These are phyloP conservation scores for Plantago coronopus DNA, from an alignment of 305 asterid genomes.

Conservation along the genomic window DNA sequence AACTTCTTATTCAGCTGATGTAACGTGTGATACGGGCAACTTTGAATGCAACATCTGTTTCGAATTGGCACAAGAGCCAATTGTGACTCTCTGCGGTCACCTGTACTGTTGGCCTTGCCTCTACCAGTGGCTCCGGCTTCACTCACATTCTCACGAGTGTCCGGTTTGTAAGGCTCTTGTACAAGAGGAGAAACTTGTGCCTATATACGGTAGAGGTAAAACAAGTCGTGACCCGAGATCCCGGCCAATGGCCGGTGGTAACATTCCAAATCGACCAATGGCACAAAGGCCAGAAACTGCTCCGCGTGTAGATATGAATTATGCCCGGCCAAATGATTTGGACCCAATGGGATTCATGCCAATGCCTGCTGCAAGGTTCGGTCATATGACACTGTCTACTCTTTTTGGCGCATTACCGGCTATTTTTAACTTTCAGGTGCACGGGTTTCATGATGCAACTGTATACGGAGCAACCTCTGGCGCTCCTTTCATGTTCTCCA, in stretches of 20 bases:
- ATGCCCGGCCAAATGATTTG: slow-evolving; percentile 44
- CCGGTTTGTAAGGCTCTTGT: slow-evolving; percentile 54
- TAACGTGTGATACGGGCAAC: slow-evolving; percentile 30
- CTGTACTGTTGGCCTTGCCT: slow-evolving; percentile 65
- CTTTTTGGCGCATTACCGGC: slow-evolving; percentile 60
- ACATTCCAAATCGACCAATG: slow-evolving; percentile 41
- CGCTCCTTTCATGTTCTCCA: slow-evolving; percentile 59
- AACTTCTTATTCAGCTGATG: slow-evolving; percentile 29
- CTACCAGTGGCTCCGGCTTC: slow-evolving; percentile 52
- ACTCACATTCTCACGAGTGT: slow-evolving; percentile 50
- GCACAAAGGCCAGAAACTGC: slow-evolving; percentile 46
- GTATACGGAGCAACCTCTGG: slow-evolving; percentile 73
- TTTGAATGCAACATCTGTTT: slow-evolving; percentile 63
- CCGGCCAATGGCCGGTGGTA: slow-evolving; percentile 26
- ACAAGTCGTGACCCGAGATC: slow-evolving; percentile 32
- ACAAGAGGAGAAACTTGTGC: slow-evolving; percentile 46
- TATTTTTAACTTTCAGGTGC: slow-evolving; percentile 60
- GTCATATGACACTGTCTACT: slow-evolving; percentile 56
- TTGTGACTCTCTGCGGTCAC: slow-evolving; percentile 63
- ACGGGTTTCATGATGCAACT: slow-evolving; percentile 70
- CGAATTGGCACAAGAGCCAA: slow-evolving; percentile 56
- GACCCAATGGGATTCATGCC: slow-evolving; percentile 51
- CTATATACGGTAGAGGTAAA: slow-evolving; percentile 57
- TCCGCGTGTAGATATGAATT: slow-evolving; percentile 37
- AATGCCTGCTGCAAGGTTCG: slow-evolving; percentile 59